phyloP scores from a whole-genome alignment of 768 basidiomycete species.

The Mycena vulgaris region DNA sequence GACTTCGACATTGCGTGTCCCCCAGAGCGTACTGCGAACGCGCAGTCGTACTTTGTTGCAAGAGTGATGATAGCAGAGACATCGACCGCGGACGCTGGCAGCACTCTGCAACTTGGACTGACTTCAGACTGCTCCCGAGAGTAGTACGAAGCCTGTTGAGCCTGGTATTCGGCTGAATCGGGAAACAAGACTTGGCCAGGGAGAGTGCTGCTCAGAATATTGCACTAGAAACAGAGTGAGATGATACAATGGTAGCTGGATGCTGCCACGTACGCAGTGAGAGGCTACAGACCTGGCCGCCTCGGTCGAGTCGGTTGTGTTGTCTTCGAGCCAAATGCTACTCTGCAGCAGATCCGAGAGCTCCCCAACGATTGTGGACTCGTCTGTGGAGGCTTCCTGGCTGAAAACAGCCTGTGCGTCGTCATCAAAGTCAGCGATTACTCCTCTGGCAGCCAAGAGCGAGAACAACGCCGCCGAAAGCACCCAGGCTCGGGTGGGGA shows the following conservation, averaged over 20 bases:
- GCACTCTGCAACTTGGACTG: conserved; percentile 29
- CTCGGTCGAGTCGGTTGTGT: conserved; percentile 8
- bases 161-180: conserved; percentile 24
- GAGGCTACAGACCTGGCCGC: neutral
- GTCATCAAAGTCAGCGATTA: neutral
- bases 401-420: conserved; percentile 9
- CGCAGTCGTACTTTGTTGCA: conserved; percentile 20
- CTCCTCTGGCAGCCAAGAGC: neutral
- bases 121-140: conserved; percentile 17
- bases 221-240: conserved; percentile 4
- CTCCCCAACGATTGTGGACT: conserved; percentile 5
- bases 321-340: conserved; percentile 26
- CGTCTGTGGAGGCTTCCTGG: neutral
- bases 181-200: conserved; percentile 34
- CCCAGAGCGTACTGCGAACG: conserved; percentile 35
- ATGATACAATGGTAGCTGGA: neutral
- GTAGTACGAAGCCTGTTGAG: conserved; percentile 34
- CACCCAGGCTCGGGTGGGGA: neutral
- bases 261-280: conserved; percentile 11
- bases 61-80: conserved; percentile 29
- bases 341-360: conserved; percentile 15
- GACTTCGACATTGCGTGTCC: conserved; percentile 28
- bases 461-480: neutral
- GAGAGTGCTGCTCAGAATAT: conserved; percentile 13
- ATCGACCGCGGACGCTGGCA: conserved; percentile 26